Conservation (phyloP, 495 filamentous ascomycete genomes). For the Penicillium diatomitis region DNA sequence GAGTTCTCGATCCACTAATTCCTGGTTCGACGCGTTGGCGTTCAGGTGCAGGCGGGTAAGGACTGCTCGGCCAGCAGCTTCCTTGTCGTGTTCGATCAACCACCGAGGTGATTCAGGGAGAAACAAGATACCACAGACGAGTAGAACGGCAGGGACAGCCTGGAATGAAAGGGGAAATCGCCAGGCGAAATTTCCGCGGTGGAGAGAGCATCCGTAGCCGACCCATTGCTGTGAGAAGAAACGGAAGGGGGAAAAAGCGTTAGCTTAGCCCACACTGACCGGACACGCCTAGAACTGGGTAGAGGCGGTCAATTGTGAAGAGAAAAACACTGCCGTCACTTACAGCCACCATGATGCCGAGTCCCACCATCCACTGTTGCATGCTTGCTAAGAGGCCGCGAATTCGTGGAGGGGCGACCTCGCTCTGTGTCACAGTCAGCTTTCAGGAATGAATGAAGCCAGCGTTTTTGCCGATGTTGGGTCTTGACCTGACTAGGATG, state of each 20-base stretch:
- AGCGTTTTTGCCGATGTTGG: no score
- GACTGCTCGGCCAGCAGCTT: conserved; percentile 31
- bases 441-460: conserved; percentile 2
- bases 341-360: conserved; percentile 40
- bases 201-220: conserved; percentile 43
- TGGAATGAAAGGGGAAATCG: conserved; percentile 49
- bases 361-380: conserved; percentile 38
- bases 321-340: conserved; percentile 16
- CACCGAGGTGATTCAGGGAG: conserved; percentile 49
- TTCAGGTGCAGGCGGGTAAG: conserved; percentile 35
- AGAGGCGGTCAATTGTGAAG: neutral
- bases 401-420: conserved; percentile 17
- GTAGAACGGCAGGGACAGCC: conserved; percentile 38
- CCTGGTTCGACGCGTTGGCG: conserved; percentile 31
- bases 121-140: conserved; percentile 40
- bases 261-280: no score
- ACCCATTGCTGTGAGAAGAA: conserved; percentile 31
- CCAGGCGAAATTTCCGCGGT: conserved; percentile 42
- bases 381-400: conserved; percentile 20
- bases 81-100: conserved; percentile 43
- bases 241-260: no score
- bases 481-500: no score
- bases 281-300: no score
- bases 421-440: conserved; percentile 23
- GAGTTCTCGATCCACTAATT: conserved; percentile 38